Conservation (phyloP, 495 filamentous ascomycete genomes). For the Hypoxylon trugodes region DNA sequence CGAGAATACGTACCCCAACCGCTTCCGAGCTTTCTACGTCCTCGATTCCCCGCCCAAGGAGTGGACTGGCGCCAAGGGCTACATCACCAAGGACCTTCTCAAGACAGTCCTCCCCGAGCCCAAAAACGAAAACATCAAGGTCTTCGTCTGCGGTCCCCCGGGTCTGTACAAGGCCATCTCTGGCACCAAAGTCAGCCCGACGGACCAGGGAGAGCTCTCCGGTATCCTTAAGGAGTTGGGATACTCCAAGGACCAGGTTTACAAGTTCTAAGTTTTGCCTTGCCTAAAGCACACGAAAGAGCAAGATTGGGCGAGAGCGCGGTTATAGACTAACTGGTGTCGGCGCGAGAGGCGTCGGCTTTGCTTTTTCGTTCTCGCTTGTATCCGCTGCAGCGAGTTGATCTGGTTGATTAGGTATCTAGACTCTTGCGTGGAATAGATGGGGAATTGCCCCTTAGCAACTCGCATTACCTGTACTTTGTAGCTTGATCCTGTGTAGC, state of each 20-base stretch:
- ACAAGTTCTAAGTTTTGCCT: conserved; percentile 78
- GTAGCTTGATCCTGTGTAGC: conserved; percentile 5
- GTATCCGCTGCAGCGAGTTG: neutral
- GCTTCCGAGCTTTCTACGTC: conserved; percentile 89
- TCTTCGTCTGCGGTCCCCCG: conserved; percentile 91
- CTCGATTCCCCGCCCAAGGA: conserved; percentile 85
- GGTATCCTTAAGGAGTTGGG: conserved; percentile 90
- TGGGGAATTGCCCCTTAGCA: neutral
- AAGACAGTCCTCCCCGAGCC: conserved; percentile 94
- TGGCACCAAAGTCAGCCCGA: conserved; percentile 85
- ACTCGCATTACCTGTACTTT: conserved; percentile 9
- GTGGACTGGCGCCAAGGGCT: conserved; percentile 80
- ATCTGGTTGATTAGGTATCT: no score
- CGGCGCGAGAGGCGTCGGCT: conserved; percentile 1
- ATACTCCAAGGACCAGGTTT: conserved; percentile 93
- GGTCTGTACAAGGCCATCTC: conserved; percentile 93
- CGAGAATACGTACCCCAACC: conserved; percentile 92
- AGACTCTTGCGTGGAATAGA: conserved; percentile 16
- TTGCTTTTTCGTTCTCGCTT: no score
- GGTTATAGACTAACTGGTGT: conserved; percentile 8
- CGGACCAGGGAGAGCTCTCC: conserved; percentile 89
- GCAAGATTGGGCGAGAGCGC: neutral
- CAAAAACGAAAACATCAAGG: conserved; percentile 86
- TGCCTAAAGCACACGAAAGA: no score
- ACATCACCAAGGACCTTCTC: conserved; percentile 84